phyloP scores from a whole-genome alignment of 2,329 filamentous ascomycete genomes.

The Rosellinia necatrix region DNA sequence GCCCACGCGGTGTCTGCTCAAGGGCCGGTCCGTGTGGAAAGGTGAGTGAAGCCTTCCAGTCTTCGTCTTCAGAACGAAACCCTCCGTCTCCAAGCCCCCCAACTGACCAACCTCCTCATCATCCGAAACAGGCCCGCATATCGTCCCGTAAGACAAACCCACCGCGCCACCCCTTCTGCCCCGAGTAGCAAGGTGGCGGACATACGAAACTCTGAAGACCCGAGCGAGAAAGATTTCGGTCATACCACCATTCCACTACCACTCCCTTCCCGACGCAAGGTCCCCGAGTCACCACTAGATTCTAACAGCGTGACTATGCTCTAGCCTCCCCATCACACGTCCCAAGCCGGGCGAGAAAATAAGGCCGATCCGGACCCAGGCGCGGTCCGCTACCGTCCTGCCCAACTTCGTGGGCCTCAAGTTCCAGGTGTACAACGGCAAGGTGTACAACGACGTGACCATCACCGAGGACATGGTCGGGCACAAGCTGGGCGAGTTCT shows the following conservation, averaged over 20 bases:
- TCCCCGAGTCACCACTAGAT: background rate
- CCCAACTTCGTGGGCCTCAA: constrained; percentile 89
- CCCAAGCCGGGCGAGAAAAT: constrained; percentile 64
- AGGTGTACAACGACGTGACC: constrained; percentile 78
- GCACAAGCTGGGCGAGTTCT: constrained; percentile 92
- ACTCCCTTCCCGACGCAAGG: background rate
- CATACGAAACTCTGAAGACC: background rate
- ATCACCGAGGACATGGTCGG: constrained; percentile 97
- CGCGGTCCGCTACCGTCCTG: constrained; percentile 84
- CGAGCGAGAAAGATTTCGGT: no score
- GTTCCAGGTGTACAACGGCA: constrained; percentile 92
- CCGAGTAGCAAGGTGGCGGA: background rate
- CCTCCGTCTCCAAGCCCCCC: no score
- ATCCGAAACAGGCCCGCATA: constrained; percentile 63
- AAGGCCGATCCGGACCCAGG: constrained; percentile 81
- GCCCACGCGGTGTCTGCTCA: constrained; percentile 43
- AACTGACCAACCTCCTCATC: background rate
- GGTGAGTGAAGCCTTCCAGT: constrained; percentile 34
- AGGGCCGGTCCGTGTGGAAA: constrained; percentile 45
- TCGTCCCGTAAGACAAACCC: constrained; percentile 64
- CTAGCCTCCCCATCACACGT: constrained; percentile 66
- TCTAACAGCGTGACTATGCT: background rate
- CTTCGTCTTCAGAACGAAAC: no score
- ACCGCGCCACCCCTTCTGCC: constrained; percentile 23
- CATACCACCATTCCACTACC: no score